Base-by-base conservation (phyloP, 345 rosid species). In the Noccaea bulbosa region DNA sequence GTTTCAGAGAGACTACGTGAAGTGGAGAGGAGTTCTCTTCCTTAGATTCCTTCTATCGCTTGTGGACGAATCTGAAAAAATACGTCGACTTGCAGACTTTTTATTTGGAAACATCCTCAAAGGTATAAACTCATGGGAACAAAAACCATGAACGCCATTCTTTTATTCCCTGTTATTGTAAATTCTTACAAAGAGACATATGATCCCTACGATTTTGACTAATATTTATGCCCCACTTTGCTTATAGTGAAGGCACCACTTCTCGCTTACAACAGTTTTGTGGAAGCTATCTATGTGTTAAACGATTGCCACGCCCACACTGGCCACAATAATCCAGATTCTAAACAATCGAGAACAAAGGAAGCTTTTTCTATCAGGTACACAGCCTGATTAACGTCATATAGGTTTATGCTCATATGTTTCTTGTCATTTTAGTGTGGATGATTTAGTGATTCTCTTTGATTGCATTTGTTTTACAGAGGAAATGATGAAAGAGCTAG, bases 1-100 rank as follows among this genome's bases (percentile, higher is more conserved):
- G 12, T 6, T 12, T 57, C 78, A 93, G 99, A 89, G 96, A 83
- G 99, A 91, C 81, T 94, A 94, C n/a, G 97, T 94, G 54, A 91
- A 94, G 83, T 91, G 99, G 99, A 89, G 90, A 77, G 97, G 96
- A 62, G 81, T 88, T 50, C 93, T 88, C 68, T 91, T 91, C 73
- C 89, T 91, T 65, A 83, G 92, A 1, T 91, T 94, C 73, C 97
- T 93, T 69, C 67, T 89, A 51, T 84, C 95, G 8, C 88, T 93
- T 59, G 99, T 91, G 34, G 97, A 94, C 77, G 99, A 94, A 61
- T 91, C 99, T 20, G 92, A 81, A 65, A 94, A 88, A 87, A 88
- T 94, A 56, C 83, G 93, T 73, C 88, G 78, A 62, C 94, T 93
- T 69, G 91, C 97, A 44, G 93, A 89, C 74, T 93, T 85, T 52